Percentiles rank a stretch among this genome's conserved stretches.
These are phyloP conservation scores for Sarcomyxa edulis DNA, from an alignment of 768 basidiomycete species.

Conservation along the genomic window DNA sequence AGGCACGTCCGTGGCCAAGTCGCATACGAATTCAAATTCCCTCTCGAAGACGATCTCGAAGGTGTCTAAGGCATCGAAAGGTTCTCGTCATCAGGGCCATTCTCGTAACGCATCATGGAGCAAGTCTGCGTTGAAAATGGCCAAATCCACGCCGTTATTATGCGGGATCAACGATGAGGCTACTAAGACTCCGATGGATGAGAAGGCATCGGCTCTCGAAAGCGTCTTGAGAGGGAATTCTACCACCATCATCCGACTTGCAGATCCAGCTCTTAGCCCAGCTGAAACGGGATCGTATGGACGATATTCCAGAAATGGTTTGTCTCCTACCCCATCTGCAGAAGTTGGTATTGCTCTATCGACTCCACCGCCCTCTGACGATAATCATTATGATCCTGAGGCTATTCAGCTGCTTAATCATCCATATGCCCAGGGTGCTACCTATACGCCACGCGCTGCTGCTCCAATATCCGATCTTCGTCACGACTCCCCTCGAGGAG, in stretches of 20 bases:
- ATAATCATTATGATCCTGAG: conserved; percentile 16
- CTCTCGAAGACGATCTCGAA: conserved; percentile 28
- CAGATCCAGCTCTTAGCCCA: conserved; percentile 34
- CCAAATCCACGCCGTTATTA: conserved; percentile 24
- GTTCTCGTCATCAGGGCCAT: conserved; percentile 28
- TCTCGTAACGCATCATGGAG: conserved; percentile 40
- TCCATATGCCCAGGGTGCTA: conserved; percentile 44
- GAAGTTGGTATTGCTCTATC: conserved; percentile 29
- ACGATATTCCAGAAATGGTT: not conserved
- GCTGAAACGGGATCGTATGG: not conserved
- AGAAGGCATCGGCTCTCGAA: conserved; percentile 26
- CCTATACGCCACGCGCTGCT: conserved; percentile 17
- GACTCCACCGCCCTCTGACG: conserved; percentile 24
- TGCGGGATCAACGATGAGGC: conserved; percentile 18
- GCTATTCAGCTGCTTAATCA: conserved; percentile 33
- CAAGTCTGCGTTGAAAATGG: conserved; percentile 34
- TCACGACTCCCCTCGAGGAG: conserved; percentile 9
- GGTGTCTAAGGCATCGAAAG: conserved; percentile 22
- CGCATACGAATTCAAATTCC: conserved; percentile 34
- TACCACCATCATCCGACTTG: conserved; percentile 35
- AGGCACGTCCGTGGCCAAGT: conserved; percentile 13
- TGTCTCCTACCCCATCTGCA: conserved; percentile 23
- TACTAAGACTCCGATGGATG: conserved; percentile 13
- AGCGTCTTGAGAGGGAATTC: conserved; percentile 31
- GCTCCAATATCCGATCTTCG: conserved; percentile 6